Base-by-base conservation (phyloP, 306 rosid species). In the Quercus aquifolioides region DNA sequence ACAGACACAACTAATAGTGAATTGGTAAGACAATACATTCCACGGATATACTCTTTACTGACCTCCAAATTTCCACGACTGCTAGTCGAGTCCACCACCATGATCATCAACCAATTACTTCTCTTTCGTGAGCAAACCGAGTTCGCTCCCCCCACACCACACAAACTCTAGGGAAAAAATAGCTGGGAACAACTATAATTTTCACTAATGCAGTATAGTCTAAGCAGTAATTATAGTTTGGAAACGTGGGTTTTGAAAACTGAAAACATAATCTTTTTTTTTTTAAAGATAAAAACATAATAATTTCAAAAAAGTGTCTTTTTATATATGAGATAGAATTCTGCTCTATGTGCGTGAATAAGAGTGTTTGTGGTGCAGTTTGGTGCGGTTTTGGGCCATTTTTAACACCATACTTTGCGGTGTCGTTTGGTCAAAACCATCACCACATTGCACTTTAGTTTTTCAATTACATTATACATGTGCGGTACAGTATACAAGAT, bases 1-100 rank as follows among this genome's bases (percentile, higher is more conserved):
- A 72, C 81, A 30, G 21, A 75, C 30, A 28, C 65, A 71, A 38
- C 71, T 58, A 41, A 8, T 41, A 8, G 25, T 59, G 77, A 70
- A 57, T 38, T 74, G 81, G 76, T 69, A 69, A 55, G 80, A 52
- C 69, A 25, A 82, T 77, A 73, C 78, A 74, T 84, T 68, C 77
- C 25, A 28, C 31, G 78, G 72, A 83, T 88, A 83, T 88, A 79
- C 84, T 76, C 74, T 68, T 65, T 46, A 46, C 56, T 33, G 54
- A 59, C 68, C 65, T 55, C 70, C 82, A 77, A 74, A 33, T n/a
- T n/a, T 35, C 23, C 17, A 23, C 46, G n/a, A 59, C 79, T 38
- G 46, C 35, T 14, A 10, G 56, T 74, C 70, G 4, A 49, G 56
- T 76, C 70, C 11, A 49, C 35, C 38, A 30, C 68, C 7, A 8